Conservation (phyloP, 129 eudicot genomes). For the Mikania micrantha region DNA sequence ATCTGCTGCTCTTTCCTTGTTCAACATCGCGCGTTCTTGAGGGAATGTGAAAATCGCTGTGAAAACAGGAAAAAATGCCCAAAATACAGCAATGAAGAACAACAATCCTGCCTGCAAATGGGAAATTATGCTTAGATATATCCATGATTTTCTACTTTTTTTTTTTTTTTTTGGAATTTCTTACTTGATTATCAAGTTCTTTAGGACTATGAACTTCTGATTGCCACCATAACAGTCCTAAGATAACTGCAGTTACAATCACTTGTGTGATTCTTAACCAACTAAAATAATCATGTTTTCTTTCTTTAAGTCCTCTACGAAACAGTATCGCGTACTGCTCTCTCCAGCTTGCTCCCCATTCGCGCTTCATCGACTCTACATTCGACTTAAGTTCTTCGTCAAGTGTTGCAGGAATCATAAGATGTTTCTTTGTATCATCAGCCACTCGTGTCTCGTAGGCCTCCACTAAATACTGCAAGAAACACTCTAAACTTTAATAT, state of each 20-base stretch:
- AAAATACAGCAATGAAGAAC: conserved; percentile 91
- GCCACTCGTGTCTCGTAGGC: conserved; percentile 82
- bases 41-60: conserved; percentile 97
- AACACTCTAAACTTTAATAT: neutral
- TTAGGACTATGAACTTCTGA: conserved; percentile 49
- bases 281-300: conserved; percentile 88
- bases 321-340: conserved; percentile 67
- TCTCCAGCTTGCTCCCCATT: conserved; percentile 98
- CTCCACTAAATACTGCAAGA: conserved; percentile 79
- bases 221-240: conserved; percentile 98
- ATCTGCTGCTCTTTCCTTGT: conserved; percentile 89
- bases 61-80: conserved; percentile 98
- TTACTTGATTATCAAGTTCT: conserved; percentile 81
- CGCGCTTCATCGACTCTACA: conserved; percentile 48
- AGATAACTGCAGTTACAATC: conserved; percentile 59
- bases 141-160: neutral
- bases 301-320: conserved; percentile 84
- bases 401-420: conserved; percentile 41
- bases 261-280: conserved; percentile 95
- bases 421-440: conserved; percentile 65
- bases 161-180: neutral
- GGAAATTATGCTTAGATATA: neutral
- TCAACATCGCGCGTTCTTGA: conserved; percentile 94
- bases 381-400: conserved; percentile 61
- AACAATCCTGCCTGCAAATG: conserved; percentile 74